Conservation (phyloP, 768 basidiomycete genomes). For the Nevesoporus exiguus region DNA sequence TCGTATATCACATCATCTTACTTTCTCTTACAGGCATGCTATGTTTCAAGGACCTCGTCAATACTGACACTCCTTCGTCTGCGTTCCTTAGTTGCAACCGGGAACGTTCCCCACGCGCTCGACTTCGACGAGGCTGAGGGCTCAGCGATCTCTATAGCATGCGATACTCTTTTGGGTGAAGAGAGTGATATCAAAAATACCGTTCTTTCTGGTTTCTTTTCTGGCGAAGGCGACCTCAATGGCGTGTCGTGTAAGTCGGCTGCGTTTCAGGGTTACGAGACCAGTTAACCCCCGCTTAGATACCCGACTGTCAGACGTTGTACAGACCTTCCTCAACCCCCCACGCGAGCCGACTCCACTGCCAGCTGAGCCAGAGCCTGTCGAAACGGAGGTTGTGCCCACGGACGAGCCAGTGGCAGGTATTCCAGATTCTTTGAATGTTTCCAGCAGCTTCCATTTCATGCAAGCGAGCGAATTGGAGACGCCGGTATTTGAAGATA, state of each 20-base stretch:
- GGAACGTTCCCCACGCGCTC: slow-evolving; percentile 40
- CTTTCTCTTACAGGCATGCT: slow-evolving; percentile 37
- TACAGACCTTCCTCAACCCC: slow-evolving; percentile 50
- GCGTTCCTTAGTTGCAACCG: slow-evolving; percentile 46
- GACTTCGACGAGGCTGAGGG: slow-evolving; percentile 51
- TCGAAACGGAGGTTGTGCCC: slow-evolving; percentile 30
- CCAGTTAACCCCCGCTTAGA: slow-evolving; percentile 38
- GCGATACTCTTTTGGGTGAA: slow-evolving; percentile 53
- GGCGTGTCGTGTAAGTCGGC: slow-evolving; percentile 59
- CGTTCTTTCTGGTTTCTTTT: slow-evolving; percentile 53
- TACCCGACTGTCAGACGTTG: slow-evolving; percentile 57
- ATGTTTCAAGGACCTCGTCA: slow-evolving; percentile 43
- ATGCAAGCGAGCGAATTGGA: slow-evolving; percentile 82
- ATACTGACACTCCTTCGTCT: slow-evolving; percentile 60
- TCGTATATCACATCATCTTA: not conserved
- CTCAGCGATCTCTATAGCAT: slow-evolving; percentile 49
- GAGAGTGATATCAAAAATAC: slow-evolving; percentile 49
- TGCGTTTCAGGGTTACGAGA: not conserved
- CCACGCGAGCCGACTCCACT: slow-evolving; percentile 33
- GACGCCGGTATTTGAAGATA: slow-evolving; percentile 46
- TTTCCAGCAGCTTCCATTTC: slow-evolving; percentile 66
- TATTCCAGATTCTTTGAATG: slow-evolving; percentile 37
- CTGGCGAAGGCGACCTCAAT: slow-evolving; percentile 55
- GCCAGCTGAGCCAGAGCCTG: slow-evolving; percentile 32
- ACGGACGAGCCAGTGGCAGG: slow-evolving; percentile 36